Evolutionary conservation across 495 filamentous ascomycete genomes (phyloP), one percentile per base, ranked within the genome.

Genomic region (Daldinia loculata): DNA sequence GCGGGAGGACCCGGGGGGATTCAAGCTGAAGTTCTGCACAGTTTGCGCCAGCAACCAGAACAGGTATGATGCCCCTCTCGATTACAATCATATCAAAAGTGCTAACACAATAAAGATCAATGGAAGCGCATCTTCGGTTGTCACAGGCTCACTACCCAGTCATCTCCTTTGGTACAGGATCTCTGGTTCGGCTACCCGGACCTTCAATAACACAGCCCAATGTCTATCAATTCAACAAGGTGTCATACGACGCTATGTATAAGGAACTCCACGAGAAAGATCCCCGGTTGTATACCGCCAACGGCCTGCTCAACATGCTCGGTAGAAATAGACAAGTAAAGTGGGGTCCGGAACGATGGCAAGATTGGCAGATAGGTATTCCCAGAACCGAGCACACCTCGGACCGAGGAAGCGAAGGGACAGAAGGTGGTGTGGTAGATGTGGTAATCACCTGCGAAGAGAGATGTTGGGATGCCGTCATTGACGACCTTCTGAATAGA

Each of bases 1-100:
- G 50, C 67, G 66, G 8, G 74, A 77, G 59, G 83, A 83, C 53
- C 22, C 69, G 6, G 79, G 80, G 9, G 85, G 80, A 26, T 95
- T 89, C 85, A 96, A 92, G 77, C 85, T 99, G 45, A 95, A 91
- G 74, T 98, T 98, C 82, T 99, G 96, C 85, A 99, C 96, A 2
- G 95, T 99, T 39, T 99, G 96, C 80, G 95, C 95, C 4, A 97
- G 93, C 74, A 98, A 99, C 76, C 89, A 98, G 73, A 98, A 98
- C 76, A 89, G 94, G 87, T 97, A 84, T 59, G 84, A 77, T 24
- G 6, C n/a, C 27, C 53, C 43, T 38, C 53, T 14, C 32, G 4
- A 36, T 50, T 7, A 36, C 6, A 26, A 15, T 36, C 17, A 53
- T 34, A 22, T 26, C 9, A 36, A 43, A 56, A 15, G 9, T 56